These are phyloP conservation scores for Salix suchowensis DNA, from an alignment of 345 rosid genomes.

Conservation along the genomic window DNA sequence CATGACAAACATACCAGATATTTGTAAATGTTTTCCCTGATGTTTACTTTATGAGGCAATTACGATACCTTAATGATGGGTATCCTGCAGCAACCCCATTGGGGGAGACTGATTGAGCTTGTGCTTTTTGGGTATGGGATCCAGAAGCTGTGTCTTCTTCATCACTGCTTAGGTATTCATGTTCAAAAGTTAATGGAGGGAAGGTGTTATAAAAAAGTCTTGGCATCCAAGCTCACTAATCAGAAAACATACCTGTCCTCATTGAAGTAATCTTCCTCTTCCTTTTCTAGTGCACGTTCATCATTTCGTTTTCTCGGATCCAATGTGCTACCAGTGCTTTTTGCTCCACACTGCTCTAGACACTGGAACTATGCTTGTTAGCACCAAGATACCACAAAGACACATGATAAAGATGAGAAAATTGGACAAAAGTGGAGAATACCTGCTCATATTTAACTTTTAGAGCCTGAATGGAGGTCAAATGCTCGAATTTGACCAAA, in stretches of 20 bases:
- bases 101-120: conserved; percentile 51
- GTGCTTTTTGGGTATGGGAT: conserved; percentile 47
- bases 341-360: conserved; percentile 62
- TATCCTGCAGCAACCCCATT: conserved; percentile 64
- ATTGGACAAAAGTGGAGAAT: conserved; percentile 9
- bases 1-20: neutral
- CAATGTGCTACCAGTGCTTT: conserved; percentile 40
- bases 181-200: conserved; percentile 7
- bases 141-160: conserved; percentile 92
- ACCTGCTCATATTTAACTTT: conserved; percentile 85
- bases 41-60: conserved; percentile 1
- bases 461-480: conserved; percentile 51
- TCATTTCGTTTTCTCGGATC: conserved; percentile 69
- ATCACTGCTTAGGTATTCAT: conserved; percentile 49
- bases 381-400: conserved; percentile 3
- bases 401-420: conserved; percentile 7
- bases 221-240: neutral
- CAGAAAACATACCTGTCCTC: conserved; percentile 61
- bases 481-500: conserved; percentile 55
- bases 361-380: conserved; percentile 49
- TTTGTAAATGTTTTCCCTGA: neutral
- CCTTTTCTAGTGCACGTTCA: conserved; percentile 92
- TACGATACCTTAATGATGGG: conserved; percentile 55
- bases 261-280: conserved; percentile 98
- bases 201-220: neutral